phyloP scores from a whole-genome alignment of 768 basidiomycete genomes.

The Mycena floridula region DNA sequence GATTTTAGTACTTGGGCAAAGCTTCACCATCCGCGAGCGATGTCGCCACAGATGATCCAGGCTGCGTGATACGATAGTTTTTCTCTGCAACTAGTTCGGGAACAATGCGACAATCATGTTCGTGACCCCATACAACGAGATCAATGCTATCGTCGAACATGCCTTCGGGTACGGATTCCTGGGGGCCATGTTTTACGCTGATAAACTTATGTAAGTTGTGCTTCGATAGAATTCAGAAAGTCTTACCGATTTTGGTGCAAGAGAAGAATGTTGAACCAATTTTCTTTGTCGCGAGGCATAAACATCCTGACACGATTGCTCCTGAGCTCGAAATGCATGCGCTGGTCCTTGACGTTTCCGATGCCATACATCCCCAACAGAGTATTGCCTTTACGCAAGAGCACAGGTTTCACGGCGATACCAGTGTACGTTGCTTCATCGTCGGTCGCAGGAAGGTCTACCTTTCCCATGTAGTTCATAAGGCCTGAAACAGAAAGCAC shows the following conservation, averaged over 20 bases:
- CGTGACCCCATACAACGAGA: slow-evolving; percentile 97
- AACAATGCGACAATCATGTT: slow-evolving; percentile 92
- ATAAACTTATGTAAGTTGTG: background rate
- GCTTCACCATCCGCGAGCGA: slow-evolving; percentile 92
- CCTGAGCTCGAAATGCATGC: slow-evolving; percentile 94
- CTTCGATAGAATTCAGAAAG: background rate
- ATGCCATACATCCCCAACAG: slow-evolving; percentile 91
- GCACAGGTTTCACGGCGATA: slow-evolving; percentile 84
- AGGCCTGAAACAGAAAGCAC: slow-evolving; percentile 91
- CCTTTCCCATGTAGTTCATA: slow-evolving; percentile 96
- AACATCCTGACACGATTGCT: slow-evolving; percentile 95
- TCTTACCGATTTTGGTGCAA: slow-evolving; percentile 93
- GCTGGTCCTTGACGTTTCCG: slow-evolving; percentile 92
- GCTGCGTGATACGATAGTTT: slow-evolving; percentile 87
- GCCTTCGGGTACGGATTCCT: slow-evolving; percentile 91
- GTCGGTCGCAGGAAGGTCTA: slow-evolving; percentile 78
- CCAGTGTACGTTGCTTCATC: slow-evolving; percentile 61
- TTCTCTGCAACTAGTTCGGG: slow-evolving; percentile 92
- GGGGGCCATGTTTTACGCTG: slow-evolving; percentile 92
- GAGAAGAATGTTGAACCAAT: slow-evolving; percentile 93
- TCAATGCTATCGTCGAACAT: slow-evolving; percentile 96
- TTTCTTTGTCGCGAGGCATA: slow-evolving; percentile 84
- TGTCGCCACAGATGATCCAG: slow-evolving; percentile 93
- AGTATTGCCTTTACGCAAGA: slow-evolving; percentile 83
- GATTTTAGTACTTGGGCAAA: slow-evolving; percentile 66